These are phyloP conservation scores for Astragalus glycyphyllos DNA, from an alignment of 306 rosid genomes.

Conservation along the genomic window DNA sequence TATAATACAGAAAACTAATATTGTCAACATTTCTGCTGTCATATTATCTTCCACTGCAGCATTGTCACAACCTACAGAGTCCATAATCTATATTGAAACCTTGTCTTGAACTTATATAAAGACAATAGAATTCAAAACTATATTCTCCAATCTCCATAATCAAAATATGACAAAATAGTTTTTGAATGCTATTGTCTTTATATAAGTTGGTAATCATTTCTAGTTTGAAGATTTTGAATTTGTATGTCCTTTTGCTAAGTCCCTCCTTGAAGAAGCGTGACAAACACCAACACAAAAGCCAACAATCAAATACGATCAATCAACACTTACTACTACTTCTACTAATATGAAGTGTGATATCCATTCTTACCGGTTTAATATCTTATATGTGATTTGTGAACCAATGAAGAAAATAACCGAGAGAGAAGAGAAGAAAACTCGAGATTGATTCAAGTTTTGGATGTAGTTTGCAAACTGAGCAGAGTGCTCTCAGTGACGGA, in stretches of 20 bases:
- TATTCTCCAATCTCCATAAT: too few species aligned
- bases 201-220: background rate
- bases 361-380: too few species aligned
- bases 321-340: too few species aligned
- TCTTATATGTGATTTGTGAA: too few species aligned
- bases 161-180: background rate
- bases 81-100: background rate
- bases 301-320: background rate
- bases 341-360: too few species aligned
- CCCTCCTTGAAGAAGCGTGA: background rate
- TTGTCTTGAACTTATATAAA: too few species aligned
- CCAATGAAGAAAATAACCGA: too few species aligned
- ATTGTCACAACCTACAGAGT: background rate
- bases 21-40: conserved; percentile 1
- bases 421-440: too few species aligned
- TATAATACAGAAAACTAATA: background rate
- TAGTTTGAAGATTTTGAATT: background rate
- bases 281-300: background rate
- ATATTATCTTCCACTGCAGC: conserved; percentile 7
- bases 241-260: background rate
- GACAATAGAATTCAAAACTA: too few species aligned
- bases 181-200: conserved; percentile 19
- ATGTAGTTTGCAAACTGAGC: too few species aligned
- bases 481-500: too few species aligned
- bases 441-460: too few species aligned